Percentiles rank a stretch among this genome's conserved stretches.
Conservation (phyloP, 163 green algal genomes). For the Picocystis sp. region DNA sequence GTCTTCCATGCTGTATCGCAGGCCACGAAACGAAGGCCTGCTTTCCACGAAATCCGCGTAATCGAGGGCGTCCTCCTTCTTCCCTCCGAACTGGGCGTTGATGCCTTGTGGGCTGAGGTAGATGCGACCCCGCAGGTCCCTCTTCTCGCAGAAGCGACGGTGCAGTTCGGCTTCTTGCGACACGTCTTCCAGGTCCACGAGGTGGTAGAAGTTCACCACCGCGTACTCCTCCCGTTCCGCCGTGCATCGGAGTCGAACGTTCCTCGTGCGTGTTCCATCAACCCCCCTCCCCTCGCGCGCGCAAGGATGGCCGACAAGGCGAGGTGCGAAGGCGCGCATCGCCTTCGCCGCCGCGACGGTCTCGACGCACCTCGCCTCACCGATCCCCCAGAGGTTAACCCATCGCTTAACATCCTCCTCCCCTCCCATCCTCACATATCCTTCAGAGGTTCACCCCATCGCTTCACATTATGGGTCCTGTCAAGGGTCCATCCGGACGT, state of each 20-base stretch:
- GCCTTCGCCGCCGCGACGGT: too few species aligned
- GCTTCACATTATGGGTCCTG: too few species aligned
- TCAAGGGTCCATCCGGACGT: too few species aligned
- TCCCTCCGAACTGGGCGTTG: constrained; percentile 84
- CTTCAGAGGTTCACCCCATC: too few species aligned
- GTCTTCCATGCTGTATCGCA: constrained; percentile 32
- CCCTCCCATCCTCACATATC: too few species aligned
- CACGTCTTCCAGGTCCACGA: constrained; percentile 53
- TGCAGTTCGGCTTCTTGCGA: constrained; percentile 8
- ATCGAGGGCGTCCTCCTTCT: constrained; percentile 30
- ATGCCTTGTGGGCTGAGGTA: constrained; percentile 89
- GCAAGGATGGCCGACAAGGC: too few species aligned
- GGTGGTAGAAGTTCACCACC: constrained; percentile 83
- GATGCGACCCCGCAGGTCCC: constrained; percentile 71
- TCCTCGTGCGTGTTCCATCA: too few species aligned
- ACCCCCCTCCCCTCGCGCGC: too few species aligned
- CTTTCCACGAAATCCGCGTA: constrained; percentile 64
- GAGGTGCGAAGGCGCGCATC: too few species aligned
- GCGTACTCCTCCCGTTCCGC: constrained; percentile 18
- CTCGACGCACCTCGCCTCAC: too few species aligned
- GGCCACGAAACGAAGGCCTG: constrained; percentile 41
- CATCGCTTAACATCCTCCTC: too few species aligned
- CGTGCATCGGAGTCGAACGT: background rate
- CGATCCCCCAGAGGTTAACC: too few species aligned
- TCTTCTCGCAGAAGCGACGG: background rate